Percentiles rank a stretch among this genome's conserved stretches.
Conservation (phyloP, 768 basidiomycete genomes). For the Leccinum fibrillosum region DNA sequence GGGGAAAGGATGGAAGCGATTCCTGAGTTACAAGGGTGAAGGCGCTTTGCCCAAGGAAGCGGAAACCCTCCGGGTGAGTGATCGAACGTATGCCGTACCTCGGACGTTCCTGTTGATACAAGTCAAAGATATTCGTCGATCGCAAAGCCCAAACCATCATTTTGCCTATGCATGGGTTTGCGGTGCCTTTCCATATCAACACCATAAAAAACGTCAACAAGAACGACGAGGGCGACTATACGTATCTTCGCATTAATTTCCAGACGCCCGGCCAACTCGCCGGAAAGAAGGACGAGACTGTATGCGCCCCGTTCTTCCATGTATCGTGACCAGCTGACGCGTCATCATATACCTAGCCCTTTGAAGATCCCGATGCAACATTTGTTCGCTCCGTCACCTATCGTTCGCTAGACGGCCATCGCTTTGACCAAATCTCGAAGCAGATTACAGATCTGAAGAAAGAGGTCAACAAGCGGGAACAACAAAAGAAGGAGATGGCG, state of each 20-base stretch:
- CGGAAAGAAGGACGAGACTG: slow-evolving; percentile 98
- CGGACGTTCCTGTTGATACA: slow-evolving; percentile 7
- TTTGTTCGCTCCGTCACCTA: slow-evolving; percentile 96
- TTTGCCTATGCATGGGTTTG: slow-evolving; percentile 90
- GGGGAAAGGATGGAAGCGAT: slow-evolving; percentile 92
- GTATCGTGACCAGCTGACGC: slow-evolving; percentile 3
- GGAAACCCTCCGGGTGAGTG: slow-evolving; percentile 71
- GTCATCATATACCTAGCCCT: slow-evolving; percentile 52
- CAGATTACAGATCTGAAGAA: slow-evolving; percentile 96
- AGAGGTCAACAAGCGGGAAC: slow-evolving; percentile 94
- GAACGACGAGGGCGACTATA: slow-evolving; percentile 93
- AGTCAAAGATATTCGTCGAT: slow-evolving; percentile 79
- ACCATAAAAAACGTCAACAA: slow-evolving; percentile 98
- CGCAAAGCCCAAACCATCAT: slow-evolving; percentile 87
- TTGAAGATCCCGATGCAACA: slow-evolving; percentile 94
- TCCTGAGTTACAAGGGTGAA: slow-evolving; percentile 96
- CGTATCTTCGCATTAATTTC: slow-evolving; percentile 95
- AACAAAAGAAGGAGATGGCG: slow-evolving; percentile 97
- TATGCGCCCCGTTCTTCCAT: slow-evolving; percentile 31
- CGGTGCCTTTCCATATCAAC: slow-evolving; percentile 97
- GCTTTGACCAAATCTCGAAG: slow-evolving; percentile 85
- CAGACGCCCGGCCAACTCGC: slow-evolving; percentile 97
- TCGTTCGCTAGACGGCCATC: slow-evolving; percentile 84
- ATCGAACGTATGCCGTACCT: neutral
- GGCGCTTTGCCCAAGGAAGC: slow-evolving; percentile 83